Base-by-base conservation (phyloP, 305 asterid genomes). In the Fraxinus nigra region DNA sequence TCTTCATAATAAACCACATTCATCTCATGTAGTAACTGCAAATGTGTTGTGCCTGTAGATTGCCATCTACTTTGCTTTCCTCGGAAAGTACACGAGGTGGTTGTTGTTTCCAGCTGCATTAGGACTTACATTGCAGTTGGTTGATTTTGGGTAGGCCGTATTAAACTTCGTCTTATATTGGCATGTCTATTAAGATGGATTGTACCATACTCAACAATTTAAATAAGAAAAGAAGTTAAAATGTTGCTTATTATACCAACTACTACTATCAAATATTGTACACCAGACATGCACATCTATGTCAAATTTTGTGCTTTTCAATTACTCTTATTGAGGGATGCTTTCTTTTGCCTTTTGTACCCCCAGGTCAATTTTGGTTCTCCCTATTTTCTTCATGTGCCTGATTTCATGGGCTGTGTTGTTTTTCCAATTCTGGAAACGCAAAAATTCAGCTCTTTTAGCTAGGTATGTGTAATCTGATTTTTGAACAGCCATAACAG, bases 351-450 rank as follows among this genome's bases (percentile, higher is more conserved):
- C 1, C 0, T 79, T 74, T 73, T 72, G 26, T 46, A 79, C 79
- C 5, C 82, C 46, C 86, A 94, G 99, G 84, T 90, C 97, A 38
- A 73, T 94, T 82, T 82, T 88, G 81, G 98, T 93, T 84, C 98
- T 94, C 78, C 98, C 98, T 1, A 80, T 87, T 81, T 95, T 95
- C 93, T 95, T 93, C 84, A 79, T 91, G 85, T 88, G 95, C 87
- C 81, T 93, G 61, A 86, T 95, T 82, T 88, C 94, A 72, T 94
- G 99, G 99, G 96, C 97, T 33, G 97, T 90, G 74, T 74, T 90
- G 84, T 92, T 95, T 89, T 90, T 95, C 85, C 99, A 95, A 82
- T 95, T 95, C 84, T 95, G 99, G 99, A 94, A 94, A 86, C 98
- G 99, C 16, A 94, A 94, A 87, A 93, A 90, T 33, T 76, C 97